A percentile compares a stretch with the other conserved stretches of the same genome.
Evolutionary conservation across 2,329 filamentous ascomycete species (phyloP).

Genomic region (Hymenoscyphus scutula): DNA sequence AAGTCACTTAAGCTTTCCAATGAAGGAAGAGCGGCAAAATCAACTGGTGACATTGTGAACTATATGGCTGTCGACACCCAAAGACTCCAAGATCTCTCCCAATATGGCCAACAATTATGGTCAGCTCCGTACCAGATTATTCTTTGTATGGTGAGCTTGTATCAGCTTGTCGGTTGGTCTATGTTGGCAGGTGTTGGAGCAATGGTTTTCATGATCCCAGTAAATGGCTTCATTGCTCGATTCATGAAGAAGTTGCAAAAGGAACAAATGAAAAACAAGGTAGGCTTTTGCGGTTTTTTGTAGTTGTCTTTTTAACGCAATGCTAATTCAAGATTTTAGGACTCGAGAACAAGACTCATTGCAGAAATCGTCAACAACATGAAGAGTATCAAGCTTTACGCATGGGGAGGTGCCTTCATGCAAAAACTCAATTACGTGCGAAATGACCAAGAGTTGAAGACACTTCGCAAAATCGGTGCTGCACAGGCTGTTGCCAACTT

Average conservation of each 20-base stretch:
- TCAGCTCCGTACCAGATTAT: conserved; percentile 95
- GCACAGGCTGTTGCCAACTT: conserved; percentile 95
- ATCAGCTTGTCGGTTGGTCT: conserved; percentile 89
- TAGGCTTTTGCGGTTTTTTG: conserved; percentile 7
- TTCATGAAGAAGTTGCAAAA: conserved; percentile 96
- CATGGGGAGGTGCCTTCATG: conserved; percentile 96
- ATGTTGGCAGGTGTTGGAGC: conserved; percentile 94
- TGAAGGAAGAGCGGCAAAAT: conserved; percentile 83
- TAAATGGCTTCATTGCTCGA: conserved; percentile 88
- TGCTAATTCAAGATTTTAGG: conserved; percentile 38
- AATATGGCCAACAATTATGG: conserved; percentile 94
- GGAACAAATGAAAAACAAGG: conserved; percentile 97
- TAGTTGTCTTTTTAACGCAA: neutral
- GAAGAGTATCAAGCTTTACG: conserved; percentile 99
- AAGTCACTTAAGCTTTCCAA: conserved; percentile 91
- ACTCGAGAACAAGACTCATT: conserved; percentile 86
- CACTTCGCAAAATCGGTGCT: conserved; percentile 91
- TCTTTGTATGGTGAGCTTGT: conserved; percentile 93
- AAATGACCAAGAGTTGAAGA: conserved; percentile 94
- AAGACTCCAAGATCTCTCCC: conserved; percentile 87
- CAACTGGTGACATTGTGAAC: conserved; percentile 97
- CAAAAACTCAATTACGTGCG: conserved; percentile 94
- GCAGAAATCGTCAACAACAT: conserved; percentile 99
- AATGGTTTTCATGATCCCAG: conserved; percentile 96
- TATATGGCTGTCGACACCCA: conserved; percentile 99